phyloP scores from a whole-genome alignment of 73 alveolate species.

The Tetrahymena elliotti region DNA sequence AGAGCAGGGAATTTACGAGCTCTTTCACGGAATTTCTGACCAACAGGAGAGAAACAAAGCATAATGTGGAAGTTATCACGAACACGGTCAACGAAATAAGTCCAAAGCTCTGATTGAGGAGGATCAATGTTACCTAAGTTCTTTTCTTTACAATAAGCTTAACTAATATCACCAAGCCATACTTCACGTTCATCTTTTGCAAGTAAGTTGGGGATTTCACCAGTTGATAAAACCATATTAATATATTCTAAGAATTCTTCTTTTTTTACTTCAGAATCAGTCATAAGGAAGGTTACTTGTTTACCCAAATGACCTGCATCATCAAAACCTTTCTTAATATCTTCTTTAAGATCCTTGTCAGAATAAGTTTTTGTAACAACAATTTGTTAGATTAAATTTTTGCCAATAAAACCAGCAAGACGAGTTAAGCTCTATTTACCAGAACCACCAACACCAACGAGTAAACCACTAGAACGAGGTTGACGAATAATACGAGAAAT shows the following conservation, averaged over 20 bases:
- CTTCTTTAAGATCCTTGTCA: conserved; percentile 87
- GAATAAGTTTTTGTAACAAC: conserved; percentile 88
- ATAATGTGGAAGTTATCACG: conserved; percentile 97
- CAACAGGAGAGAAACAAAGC: conserved; percentile 99
- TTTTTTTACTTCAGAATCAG: conserved; percentile 99
- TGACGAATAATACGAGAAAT: conserved; percentile 94
- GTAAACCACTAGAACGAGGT: conserved; percentile 94
- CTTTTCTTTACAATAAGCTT: conserved; percentile 82
- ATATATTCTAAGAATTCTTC: conserved; percentile 98
- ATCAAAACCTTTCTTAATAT: conserved; percentile 74
- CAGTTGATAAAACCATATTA: conserved; percentile 95
- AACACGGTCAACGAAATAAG: conserved; percentile 94
- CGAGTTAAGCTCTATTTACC: conserved; percentile 98
- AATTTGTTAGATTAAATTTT: conserved; percentile 72
- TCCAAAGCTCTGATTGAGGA: conserved; percentile 67
- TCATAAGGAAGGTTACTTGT: conserved; percentile 93
- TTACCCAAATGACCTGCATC: conserved; percentile 92
- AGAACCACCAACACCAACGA: conserved; percentile 99
- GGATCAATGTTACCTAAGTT: conserved; percentile 85
- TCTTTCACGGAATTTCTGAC: conserved; percentile 97
- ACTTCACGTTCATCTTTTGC: conserved; percentile 98
- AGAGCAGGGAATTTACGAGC: conserved; percentile 99
- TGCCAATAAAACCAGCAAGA: conserved; percentile 89
- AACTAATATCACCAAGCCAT: conserved; percentile 67
- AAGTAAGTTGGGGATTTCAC: conserved; percentile 99